phyloP scores from a whole-genome alignment of 2,329 filamentous ascomycete species.

The Alternaria hordeiaustralica region DNA sequence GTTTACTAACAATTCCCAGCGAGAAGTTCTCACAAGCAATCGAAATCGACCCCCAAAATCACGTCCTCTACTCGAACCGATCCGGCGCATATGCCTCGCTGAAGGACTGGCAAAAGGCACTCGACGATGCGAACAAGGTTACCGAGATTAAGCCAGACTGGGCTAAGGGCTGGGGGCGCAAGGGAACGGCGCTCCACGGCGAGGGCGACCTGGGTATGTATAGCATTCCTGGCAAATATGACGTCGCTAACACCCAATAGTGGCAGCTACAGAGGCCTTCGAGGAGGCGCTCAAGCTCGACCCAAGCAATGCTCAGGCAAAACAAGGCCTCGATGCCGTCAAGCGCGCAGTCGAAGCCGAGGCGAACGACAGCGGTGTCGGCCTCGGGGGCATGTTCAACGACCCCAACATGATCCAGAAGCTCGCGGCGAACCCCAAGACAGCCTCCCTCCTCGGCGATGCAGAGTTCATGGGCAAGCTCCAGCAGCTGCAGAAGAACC shows the following conservation, averaged over 20 bases:
- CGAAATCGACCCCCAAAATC: conserved; percentile 83
- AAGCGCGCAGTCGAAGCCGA: conserved; percentile 87
- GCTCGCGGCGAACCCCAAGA: conserved; percentile 94
- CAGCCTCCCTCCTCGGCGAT: conserved; percentile 79
- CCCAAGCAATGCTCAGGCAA: conserved; percentile 88
- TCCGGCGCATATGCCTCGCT: conserved; percentile 88
- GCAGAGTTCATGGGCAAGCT: conserved; percentile 89
- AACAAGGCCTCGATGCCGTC: conserved; percentile 83
- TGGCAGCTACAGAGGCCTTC: conserved; percentile 87
- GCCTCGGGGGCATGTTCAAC: conserved; percentile 91
- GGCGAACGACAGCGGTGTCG: conserved; percentile 69
- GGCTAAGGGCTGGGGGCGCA: conserved; percentile 95
- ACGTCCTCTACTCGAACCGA: conserved; percentile 97
- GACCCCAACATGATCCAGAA: conserved; percentile 91
- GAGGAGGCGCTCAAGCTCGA: conserved; percentile 94
- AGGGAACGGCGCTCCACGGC: conserved; percentile 89
- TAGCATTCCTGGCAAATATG: not conserved
- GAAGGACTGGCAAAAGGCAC: conserved; percentile 82
- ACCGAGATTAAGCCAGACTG: conserved; percentile 96
- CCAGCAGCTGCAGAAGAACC: conserved; percentile 80
- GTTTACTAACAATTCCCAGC: conserved; percentile 56
- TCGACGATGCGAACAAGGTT: conserved; percentile 91
- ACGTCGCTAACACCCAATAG: conserved; percentile 42
- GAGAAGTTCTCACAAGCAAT: conserved; percentile 96
- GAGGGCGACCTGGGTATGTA: conserved; percentile 74